Evolutionary conservation across 805 yeast species (phyloP).

Genomic region (Teunomyces lycoperdinae): DNA sequence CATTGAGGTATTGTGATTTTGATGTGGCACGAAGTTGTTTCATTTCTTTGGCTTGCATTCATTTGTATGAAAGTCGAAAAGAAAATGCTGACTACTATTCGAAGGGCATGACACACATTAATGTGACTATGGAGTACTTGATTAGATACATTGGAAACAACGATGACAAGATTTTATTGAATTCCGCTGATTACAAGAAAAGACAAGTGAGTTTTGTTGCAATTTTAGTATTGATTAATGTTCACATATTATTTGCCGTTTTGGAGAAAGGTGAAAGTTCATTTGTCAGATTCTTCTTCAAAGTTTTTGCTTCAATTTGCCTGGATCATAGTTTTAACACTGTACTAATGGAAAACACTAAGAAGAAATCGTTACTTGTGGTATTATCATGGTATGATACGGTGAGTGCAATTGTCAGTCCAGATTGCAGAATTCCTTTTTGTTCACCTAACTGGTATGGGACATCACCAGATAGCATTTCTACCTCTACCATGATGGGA

Average conservation of each 20-base stretch:
- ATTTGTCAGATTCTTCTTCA: conserved; percentile 46
- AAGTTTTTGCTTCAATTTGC: conserved; percentile 49
- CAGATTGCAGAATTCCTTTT: conserved; percentile 54
- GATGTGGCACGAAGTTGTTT: conserved; percentile 59
- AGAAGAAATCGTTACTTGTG: conserved; percentile 47
- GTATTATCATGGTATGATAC: conserved; percentile 63
- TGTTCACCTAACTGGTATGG: conserved; percentile 57
- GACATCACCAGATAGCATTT: conserved; percentile 33
- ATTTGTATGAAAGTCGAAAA: conserved; percentile 49
- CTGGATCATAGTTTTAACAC: conserved; percentile 41
- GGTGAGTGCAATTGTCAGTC: conserved; percentile 52
- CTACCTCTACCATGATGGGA: conserved; percentile 55
- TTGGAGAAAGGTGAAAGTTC: conserved; percentile 56
- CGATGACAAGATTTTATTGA: neutral
- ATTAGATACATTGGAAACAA: conserved; percentile 37
- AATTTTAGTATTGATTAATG: conserved; percentile 50
- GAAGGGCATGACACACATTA: conserved; percentile 52
- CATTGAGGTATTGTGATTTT: conserved; percentile 54
- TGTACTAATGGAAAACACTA: conserved; percentile 42
- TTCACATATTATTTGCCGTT: conserved; percentile 52
- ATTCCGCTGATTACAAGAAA: conserved; percentile 9
- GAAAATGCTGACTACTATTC: conserved; percentile 52
- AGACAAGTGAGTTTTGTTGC: conserved; percentile 32
- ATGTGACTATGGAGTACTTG: conserved; percentile 54
- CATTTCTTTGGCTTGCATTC: conserved; percentile 54